Percentiles rank a stretch among this genome's conserved stretches.
phyloP scores from a whole-genome alignment of 2,329 filamentous ascomycete species.

The Aspergillus ustus region DNA sequence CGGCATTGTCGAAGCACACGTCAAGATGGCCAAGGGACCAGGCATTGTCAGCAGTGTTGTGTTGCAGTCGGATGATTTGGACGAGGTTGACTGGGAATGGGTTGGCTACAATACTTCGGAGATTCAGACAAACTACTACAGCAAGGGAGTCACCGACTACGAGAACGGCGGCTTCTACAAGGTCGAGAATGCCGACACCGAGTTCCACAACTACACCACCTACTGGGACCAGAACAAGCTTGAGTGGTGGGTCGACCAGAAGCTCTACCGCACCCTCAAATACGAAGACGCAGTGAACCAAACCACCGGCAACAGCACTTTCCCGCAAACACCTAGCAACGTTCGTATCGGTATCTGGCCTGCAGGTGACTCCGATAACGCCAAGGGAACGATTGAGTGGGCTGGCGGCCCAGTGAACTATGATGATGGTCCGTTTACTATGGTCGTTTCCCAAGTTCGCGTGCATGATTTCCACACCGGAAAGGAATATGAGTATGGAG shows the following conservation, averaged over 20 bases:
- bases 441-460: constrained; percentile 70
- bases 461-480: constrained; percentile 62
- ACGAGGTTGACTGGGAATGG: constrained; percentile 78
- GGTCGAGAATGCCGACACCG: constrained; percentile 60
- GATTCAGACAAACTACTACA: constrained; percentile 90
- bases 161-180: constrained; percentile 81
- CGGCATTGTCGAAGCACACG: constrained; percentile 74
- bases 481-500: constrained; percentile 70
- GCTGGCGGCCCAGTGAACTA: constrained; percentile 73
- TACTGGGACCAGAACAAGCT: constrained; percentile 70
- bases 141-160: constrained; percentile 80
- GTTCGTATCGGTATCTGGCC: constrained; percentile 72
- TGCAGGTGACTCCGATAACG: constrained; percentile 56
- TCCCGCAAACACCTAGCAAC: constrained; percentile 75
- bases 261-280: constrained; percentile 63
- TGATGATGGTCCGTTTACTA: constrained; percentile 68
- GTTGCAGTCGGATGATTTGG: constrained; percentile 79
- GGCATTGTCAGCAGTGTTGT: constrained; percentile 85
- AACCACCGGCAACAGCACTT: constrained; percentile 59
- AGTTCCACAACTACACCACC: constrained; percentile 57
- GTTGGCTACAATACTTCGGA: constrained; percentile 42
- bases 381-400: constrained; percentile 63
- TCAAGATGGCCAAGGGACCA: constrained; percentile 74
- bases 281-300: constrained; percentile 62
- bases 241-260: constrained; percentile 69